phyloP scores from a whole-genome alignment of 352 stramenopile genomes.

The Pythium guiyangense region DNA sequence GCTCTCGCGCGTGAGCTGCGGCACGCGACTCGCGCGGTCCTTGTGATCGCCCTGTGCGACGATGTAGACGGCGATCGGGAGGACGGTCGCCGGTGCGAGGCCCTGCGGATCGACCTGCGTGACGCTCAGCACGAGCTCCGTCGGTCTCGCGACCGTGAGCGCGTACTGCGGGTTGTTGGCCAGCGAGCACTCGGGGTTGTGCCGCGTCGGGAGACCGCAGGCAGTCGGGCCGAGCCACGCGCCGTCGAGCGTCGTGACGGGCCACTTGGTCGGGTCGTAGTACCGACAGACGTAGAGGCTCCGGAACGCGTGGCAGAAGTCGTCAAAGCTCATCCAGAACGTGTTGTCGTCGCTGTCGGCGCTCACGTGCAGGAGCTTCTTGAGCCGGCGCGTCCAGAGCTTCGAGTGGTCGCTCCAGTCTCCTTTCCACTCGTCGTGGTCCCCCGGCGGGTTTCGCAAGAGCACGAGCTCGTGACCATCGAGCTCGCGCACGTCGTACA shows the following conservation, averaged over 20 bases:
- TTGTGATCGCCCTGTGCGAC: slow-evolving; percentile 41
- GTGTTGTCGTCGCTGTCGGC: slow-evolving; percentile 85
- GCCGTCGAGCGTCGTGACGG: slow-evolving; percentile 32
- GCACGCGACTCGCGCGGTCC: slow-evolving; percentile 62
- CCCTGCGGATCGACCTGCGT: slow-evolving; percentile 72
- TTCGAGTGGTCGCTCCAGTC: slow-evolving; percentile 91
- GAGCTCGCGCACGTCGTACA: slow-evolving; percentile 88
- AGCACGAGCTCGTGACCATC: slow-evolving; percentile 85
- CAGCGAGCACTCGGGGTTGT: slow-evolving; percentile 77
- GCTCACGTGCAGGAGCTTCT: slow-evolving; percentile 62
- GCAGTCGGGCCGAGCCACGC: slow-evolving; percentile 70
- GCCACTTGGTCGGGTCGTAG: slow-evolving; percentile 89
- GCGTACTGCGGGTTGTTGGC: slow-evolving; percentile 89
- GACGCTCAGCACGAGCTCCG: slow-evolving; percentile 83
- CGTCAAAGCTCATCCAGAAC: slow-evolving; percentile 95
- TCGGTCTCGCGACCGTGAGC: slow-evolving; percentile 66
- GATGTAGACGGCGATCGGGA: slow-evolving; percentile 70
- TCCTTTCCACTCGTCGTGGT: slow-evolving; percentile 90
- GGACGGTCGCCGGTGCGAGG: slow-evolving; percentile 54
- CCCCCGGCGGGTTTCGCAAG: slow-evolving; percentile 90
- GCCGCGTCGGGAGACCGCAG: slow-evolving; percentile 75
- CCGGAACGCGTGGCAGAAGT: slow-evolving; percentile 90
- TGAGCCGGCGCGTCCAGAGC: slow-evolving; percentile 89
- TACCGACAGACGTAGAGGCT: slow-evolving; percentile 91
- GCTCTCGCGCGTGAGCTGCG: slow-evolving; percentile 51